Evolutionary conservation across 2,329 filamentous ascomycete species (phyloP).

Genomic region (Karstenula rhodostoma): DNA sequence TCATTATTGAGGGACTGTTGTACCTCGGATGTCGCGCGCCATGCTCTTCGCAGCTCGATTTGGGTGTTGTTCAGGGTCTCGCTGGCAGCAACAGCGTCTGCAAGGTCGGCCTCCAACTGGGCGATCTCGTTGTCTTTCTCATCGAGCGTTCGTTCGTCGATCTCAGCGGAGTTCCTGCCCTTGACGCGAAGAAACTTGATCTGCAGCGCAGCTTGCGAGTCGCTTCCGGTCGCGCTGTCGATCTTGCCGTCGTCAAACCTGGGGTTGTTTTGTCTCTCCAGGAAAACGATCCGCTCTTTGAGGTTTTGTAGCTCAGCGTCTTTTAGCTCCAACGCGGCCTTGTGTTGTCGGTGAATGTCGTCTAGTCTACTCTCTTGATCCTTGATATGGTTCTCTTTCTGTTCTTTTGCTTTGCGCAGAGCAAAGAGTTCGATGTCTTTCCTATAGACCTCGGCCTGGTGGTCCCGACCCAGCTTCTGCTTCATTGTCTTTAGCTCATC

Average conservation of each 20-base stretch:
- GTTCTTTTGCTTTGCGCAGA: constrained; percentile 45
- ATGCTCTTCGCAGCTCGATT: constrained; percentile 42
- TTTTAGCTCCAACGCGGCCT: constrained; percentile 38
- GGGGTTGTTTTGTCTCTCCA: constrained; percentile 34
- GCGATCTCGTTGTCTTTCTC: constrained; percentile 41
- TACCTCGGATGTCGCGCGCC: constrained; percentile 41
- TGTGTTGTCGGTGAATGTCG: constrained; percentile 37
- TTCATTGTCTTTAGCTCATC: constrained; percentile 44
- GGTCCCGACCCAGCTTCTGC: constrained; percentile 39
- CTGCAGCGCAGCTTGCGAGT: constrained; percentile 38
- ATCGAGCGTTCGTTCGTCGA: constrained; percentile 17
- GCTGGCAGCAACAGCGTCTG: constrained; percentile 24
- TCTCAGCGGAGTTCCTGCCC: constrained; percentile 31
- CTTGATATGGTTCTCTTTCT: constrained; percentile 43
- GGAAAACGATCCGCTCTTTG: constrained; percentile 38
- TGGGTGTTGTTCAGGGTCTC: constrained; percentile 37
- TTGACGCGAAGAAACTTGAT: constrained; percentile 41
- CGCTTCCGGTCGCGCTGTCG: constrained; percentile 26
- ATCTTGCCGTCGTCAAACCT: constrained; percentile 19
- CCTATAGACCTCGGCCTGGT: constrained; percentile 44
- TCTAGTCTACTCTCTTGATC: constrained; percentile 39
- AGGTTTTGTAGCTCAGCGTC: constrained; percentile 39
- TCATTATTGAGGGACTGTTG: constrained; percentile 40
- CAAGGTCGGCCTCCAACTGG: constrained; percentile 38
- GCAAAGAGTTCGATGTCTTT: constrained; percentile 50